Evolutionary conservation across 371 early-diverging fungal genomes (phyloP), one percentile per base, ranked within the genome.

Genomic region (Circinella umbellata): DNA sequence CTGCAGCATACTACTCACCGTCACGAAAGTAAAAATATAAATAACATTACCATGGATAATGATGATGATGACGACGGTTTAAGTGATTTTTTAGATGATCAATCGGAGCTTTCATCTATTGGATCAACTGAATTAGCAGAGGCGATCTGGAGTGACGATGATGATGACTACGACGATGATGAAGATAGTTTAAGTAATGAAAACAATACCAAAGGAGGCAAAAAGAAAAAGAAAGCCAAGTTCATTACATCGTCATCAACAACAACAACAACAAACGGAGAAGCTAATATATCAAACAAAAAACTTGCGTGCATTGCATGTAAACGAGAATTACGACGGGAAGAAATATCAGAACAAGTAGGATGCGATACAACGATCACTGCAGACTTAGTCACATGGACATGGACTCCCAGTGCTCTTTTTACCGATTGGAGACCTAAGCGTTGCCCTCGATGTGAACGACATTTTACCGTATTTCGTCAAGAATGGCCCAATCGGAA

Each of bases 311-410:
- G 84, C 61, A 69, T 79, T 57, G 81, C 77, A 20, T 83, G 84
- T 62, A 42, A 59, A 7, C 70, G 76, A 13, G 77, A 76, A n/a
- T 53, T 83, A 20, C 63, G 68, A 34, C 71, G 67, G 42, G 70
- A 76, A 27, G 75, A 79, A 57, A 66, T 79, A 13, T 67, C 80
- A 17, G 77, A 79, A 42, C 76, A 74, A n/a, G 63, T 71, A 10
- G 80, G 73, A 5, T 62, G 73, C 4, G 78, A 73, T 53, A 35
- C 72, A 27, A 66, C 73, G 3, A 63, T 77, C 11, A 74, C 79
- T 1, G 76, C 76, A 48, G 81, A 80, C n/a, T 61, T 84, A 0
- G 80, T 79, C 9, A 84, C 84, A n/a, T 84, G 84, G 84, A 76
- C 80, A 5, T 84, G 84, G 84, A 84, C 77, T 36, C 84, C 84